Conservation (phyloP, 192 early-diverging fungal species). For the Coemansia sp. region DNA sequence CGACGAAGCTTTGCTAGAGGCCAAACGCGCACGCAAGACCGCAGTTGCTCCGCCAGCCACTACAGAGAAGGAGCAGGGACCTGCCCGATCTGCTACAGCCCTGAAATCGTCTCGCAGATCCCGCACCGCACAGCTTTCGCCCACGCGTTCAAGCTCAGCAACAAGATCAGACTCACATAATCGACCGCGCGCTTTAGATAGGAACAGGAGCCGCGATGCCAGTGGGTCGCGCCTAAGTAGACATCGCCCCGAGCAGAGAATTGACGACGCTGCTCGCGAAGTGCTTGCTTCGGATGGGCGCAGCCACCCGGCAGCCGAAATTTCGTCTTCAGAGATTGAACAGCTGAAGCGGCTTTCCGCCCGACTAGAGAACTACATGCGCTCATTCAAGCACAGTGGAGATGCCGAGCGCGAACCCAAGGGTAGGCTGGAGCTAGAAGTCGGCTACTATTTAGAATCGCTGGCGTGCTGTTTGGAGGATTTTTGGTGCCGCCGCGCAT, state of each 20-base stretch:
- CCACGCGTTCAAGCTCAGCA: neutral
- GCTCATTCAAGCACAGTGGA: conserved; percentile 38
- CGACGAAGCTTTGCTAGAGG: neutral
- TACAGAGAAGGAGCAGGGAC: neutral
- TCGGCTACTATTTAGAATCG: conserved; percentile 43
- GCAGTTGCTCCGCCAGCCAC: neutral
- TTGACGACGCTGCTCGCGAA: neutral
- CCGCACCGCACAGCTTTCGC: neutral
- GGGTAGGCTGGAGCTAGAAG: conserved; percentile 24
- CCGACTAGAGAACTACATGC: conserved; percentile 27
- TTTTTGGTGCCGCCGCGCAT: conserved; percentile 35
- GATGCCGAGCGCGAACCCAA: conserved; percentile 29
- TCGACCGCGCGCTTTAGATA: neutral
- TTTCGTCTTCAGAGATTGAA: conserved; percentile 19
- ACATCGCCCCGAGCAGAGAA: neutral
- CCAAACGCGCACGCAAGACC: conserved; percentile 21
- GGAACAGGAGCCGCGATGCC: neutral
- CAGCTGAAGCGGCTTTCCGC: conserved; percentile 20
- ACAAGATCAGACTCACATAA: neutral
- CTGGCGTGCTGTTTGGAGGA: conserved; percentile 45
- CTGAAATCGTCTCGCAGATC: neutral
- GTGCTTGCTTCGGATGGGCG: neutral
- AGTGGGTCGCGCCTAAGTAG: neutral
- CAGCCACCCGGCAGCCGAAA: neutral
- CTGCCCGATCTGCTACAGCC: too few relatives aligned